Evolutionary conservation across 495 filamentous ascomycete species (phyloP).

Genomic region (Penicillium atrosanguineum): DNA sequence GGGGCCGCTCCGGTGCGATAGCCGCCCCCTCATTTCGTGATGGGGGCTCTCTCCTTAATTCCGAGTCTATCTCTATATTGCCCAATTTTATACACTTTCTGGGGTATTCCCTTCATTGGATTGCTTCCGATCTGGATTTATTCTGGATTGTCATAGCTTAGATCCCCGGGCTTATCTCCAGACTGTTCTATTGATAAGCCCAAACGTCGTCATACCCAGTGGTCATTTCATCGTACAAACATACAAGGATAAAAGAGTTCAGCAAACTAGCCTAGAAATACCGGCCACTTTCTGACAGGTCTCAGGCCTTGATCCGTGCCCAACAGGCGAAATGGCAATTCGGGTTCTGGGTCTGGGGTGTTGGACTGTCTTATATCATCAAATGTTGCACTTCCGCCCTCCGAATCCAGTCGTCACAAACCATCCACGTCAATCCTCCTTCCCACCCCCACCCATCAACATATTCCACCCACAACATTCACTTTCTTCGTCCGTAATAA

Average conservation of each 20-base stretch:
- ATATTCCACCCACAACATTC: background rate
- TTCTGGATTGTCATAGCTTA: too few species aligned
- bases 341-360: background rate
- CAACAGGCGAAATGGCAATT: conserved; percentile 10
- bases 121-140: too few species aligned
- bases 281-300: too few species aligned
- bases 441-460: conserved; percentile 2
- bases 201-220: too few species aligned
- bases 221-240: background rate
- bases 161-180: too few species aligned
- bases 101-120: too few species aligned
- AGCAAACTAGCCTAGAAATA: background rate
- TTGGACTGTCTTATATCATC: conserved; percentile 20
- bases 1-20: conserved; percentile 11
- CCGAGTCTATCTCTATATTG: background rate
- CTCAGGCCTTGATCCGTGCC: conserved; percentile 4
- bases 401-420: conserved; percentile 38
- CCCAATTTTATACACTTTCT: background rate
- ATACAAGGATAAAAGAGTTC: background rate
- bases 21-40: background rate
- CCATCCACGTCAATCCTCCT: conserved; percentile 20
- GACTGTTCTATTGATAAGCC: too few species aligned
- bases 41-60: background rate
- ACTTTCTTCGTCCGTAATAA: conserved; percentile 1
- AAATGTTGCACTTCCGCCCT: conserved; percentile 39